Percentiles rank a stretch among this genome's conserved stretches.
Evolutionary conservation across 2,329 filamentous ascomycete species (phyloP).

Genomic region (Annulohypoxylon truncatum): DNA sequence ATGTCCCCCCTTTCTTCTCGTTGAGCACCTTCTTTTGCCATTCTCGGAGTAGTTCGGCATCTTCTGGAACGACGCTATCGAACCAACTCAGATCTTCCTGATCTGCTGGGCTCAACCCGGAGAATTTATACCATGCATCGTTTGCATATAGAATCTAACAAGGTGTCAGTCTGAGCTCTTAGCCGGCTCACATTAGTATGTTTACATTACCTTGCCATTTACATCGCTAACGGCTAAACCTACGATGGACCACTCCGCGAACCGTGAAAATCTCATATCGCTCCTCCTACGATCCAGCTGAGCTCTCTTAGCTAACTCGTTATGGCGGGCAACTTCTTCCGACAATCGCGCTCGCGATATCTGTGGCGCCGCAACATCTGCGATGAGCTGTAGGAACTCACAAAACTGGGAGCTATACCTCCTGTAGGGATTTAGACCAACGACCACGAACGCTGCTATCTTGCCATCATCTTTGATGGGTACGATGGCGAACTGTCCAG

Average conservation of each 20-base stretch:
- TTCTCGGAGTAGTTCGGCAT: slow-evolving; percentile 38
- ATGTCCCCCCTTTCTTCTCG: slow-evolving; percentile 43
- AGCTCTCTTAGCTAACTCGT: slow-evolving; percentile 42
- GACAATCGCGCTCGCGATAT: slow-evolving; percentile 39
- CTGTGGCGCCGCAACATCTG: slow-evolving; percentile 41
- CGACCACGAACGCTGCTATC: slow-evolving; percentile 41
- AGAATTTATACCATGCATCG: slow-evolving; percentile 45
- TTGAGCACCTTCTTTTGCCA: slow-evolving; percentile 40
- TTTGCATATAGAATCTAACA: slow-evolving; percentile 45
- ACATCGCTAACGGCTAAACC: slow-evolving; percentile 42
- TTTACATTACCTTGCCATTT: slow-evolving; percentile 37
- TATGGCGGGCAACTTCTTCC: slow-evolving; percentile 42
- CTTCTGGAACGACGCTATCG: slow-evolving; percentile 41
- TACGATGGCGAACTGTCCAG: slow-evolving; percentile 40
- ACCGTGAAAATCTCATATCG: slow-evolving; percentile 44
- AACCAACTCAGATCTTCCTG: slow-evolving; percentile 36
- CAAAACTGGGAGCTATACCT: slow-evolving; percentile 38
- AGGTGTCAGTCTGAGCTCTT: background rate
- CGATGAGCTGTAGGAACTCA: slow-evolving; percentile 41
- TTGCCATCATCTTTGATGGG: slow-evolving; percentile 38
- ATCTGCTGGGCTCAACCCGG: slow-evolving; percentile 36
- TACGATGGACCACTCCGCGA: slow-evolving; percentile 45
- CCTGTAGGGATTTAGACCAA: slow-evolving; percentile 44
- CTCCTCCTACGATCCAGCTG: slow-evolving; percentile 41
- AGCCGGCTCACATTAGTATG: too few species aligned